Percentiles rank a stretch among this genome's conserved stretches.
Conservation (phyloP, 2,329 filamentous ascomycete genomes). For the Tolypocladium guangdongense region DNA sequence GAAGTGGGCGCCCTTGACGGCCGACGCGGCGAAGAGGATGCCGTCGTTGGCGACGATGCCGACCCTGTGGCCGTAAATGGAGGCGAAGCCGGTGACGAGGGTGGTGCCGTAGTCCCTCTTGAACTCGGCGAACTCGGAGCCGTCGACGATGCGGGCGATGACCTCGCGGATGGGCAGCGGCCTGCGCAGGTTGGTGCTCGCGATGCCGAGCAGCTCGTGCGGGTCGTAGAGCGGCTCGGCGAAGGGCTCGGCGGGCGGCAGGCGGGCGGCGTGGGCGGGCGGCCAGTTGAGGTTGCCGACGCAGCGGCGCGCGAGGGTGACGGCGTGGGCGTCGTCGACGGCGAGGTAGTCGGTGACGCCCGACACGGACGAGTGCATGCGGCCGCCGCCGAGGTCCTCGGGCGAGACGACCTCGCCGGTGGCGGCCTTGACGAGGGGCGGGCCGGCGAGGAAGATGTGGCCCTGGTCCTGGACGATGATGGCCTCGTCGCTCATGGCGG, state of each 20-base stretch:
- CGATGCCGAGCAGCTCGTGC: slow-evolving; percentile 75
- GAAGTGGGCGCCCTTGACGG: slow-evolving; percentile 92
- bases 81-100: slow-evolving; percentile 83
- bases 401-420: slow-evolving; percentile 87
- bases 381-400: slow-evolving; percentile 83
- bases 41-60: slow-evolving; percentile 95
- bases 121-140: slow-evolving; percentile 84
- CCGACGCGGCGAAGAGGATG: slow-evolving; percentile 81
- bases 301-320: slow-evolving; percentile 73
- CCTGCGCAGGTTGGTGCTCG: slow-evolving; percentile 78
- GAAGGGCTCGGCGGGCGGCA: slow-evolving; percentile 33
- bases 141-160: slow-evolving; percentile 87
- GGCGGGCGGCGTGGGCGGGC: slow-evolving; percentile 26
- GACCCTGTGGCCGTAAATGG: slow-evolving; percentile 80
- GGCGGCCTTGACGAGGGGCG: slow-evolving; percentile 88
- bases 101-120: slow-evolving; percentile 85
- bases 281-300: slow-evolving; percentile 89
- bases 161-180: slow-evolving; percentile 81
- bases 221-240: slow-evolving; percentile 72
- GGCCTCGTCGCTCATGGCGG: slow-evolving; percentile 93
- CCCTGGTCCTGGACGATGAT: slow-evolving; percentile 94
- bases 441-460: slow-evolving; percentile 94
- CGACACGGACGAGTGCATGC: slow-evolving; percentile 80
- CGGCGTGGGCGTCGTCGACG: slow-evolving; percentile 84
- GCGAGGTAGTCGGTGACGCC: slow-evolving; percentile 94